Conservation (phyloP, 305 asterid genomes). For the Solanum hybrid region DNA sequence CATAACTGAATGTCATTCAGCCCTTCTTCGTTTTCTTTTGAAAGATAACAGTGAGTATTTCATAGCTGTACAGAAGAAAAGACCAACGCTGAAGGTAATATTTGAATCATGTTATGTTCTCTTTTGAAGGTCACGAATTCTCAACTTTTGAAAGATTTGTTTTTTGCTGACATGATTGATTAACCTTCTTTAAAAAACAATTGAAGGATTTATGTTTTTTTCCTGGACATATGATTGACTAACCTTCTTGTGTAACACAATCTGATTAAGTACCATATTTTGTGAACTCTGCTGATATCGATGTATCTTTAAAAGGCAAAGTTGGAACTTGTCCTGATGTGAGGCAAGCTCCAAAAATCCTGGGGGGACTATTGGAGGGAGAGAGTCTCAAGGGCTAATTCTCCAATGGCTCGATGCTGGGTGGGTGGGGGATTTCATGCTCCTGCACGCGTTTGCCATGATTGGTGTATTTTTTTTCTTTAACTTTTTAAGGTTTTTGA, state of each 20-base stretch:
- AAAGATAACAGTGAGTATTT: conserved; percentile 53
- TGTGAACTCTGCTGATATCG: neutral
- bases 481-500: neutral
- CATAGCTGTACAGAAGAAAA: conserved; percentile 39
- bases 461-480: neutral
- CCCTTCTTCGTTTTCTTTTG: conserved; percentile 70
- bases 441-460: neutral
- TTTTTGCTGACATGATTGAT: neutral
- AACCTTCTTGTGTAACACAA: neutral
- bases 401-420: neutral
- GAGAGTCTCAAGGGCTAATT: neutral
- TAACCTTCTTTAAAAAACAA: neutral
- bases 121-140: neutral
- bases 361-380: neutral
- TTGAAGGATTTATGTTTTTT: neutral
- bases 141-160: neutral
- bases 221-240: neutral
- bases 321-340: neutral
- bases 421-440: neutral
- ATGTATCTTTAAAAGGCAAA: neutral
- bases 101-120: neutral
- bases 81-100: conserved; percentile 67
- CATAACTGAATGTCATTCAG: conserved; percentile 62
- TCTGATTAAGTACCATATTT: neutral
- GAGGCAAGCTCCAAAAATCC: neutral